phyloP scores from a whole-genome alignment of 768 basidiomycete species.

The Psilocybe cyanescens region DNA sequence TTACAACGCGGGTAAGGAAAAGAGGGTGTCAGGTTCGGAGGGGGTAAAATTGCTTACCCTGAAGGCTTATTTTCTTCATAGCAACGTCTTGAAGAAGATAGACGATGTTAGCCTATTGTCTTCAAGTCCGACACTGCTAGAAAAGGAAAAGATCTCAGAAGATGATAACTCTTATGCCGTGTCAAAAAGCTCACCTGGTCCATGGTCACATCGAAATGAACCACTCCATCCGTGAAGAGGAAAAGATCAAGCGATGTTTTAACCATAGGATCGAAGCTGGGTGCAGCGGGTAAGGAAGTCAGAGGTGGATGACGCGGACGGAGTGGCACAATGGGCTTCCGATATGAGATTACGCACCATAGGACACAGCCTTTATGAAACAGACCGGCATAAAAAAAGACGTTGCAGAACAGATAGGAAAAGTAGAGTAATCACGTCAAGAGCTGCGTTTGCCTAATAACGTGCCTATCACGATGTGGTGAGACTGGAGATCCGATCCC shows the following conservation, averaged over 20 bases:
- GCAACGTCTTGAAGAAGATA: background rate
- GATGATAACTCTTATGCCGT: too few relatives aligned
- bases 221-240: background rate
- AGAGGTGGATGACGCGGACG: slow-evolving; percentile 3
- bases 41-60: too few relatives aligned
- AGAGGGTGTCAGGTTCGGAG: too few relatives aligned
- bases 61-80: background rate
- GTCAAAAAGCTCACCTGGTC: background rate
- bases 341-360: slow-evolving; percentile 16
- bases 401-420: background rate
- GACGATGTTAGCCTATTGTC: too few relatives aligned
- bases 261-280: background rate
- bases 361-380: background rate
- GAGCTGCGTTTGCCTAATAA: background rate
- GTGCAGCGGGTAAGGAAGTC: background rate
- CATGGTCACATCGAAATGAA: background rate
- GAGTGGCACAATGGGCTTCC: background rate
- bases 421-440: background rate
- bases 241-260: background rate
- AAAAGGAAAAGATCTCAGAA: too few relatives aligned
- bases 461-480: slow-evolving; percentile 5
- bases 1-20: background rate
- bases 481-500: slow-evolving; percentile 4
- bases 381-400: background rate
- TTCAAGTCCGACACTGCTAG: too few relatives aligned